A percentile compares a stretch with the other conserved stretches of the same genome.
These are phyloP conservation scores for Fusarium subglutinans DNA, from an alignment of 2,329 filamentous ascomycete species.

Conservation along the genomic window DNA sequence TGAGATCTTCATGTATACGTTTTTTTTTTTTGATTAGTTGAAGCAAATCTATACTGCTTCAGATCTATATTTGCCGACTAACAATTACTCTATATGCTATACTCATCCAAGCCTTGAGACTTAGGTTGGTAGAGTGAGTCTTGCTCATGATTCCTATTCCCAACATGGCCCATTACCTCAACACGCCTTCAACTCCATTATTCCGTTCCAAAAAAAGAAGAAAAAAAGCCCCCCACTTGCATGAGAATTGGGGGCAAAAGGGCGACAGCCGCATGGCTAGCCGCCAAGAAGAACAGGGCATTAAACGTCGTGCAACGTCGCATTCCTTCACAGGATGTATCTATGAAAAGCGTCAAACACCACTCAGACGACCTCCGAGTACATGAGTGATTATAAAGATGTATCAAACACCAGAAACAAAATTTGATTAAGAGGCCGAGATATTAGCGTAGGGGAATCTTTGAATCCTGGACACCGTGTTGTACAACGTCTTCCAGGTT, in stretches of 20 bases:
- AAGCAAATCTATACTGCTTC: slow-evolving; percentile 30
- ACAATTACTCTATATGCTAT: slow-evolving; percentile 36
- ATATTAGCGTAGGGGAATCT: slow-evolving; percentile 72
- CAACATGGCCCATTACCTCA: slow-evolving; percentile 26
- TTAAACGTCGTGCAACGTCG: slow-evolving; percentile 36
- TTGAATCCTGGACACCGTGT: slow-evolving; percentile 78
- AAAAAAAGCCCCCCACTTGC: background rate
- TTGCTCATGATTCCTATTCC: slow-evolving; percentile 38
- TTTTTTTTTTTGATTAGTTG: slow-evolving; percentile 28
- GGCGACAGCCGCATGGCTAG: slow-evolving; percentile 13
- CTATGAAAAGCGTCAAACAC: slow-evolving; percentile 40
- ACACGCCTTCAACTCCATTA: slow-evolving; percentile 37
- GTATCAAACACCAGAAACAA: slow-evolving; percentile 41
- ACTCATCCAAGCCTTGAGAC: slow-evolving; percentile 14
- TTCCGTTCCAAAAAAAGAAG: slow-evolving; percentile 13
- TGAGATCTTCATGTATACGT: slow-evolving; percentile 8
- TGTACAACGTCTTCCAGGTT: slow-evolving; percentile 82
- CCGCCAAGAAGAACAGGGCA: slow-evolving; percentile 22
- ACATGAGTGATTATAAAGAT: slow-evolving; percentile 25
- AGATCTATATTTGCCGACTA: slow-evolving; percentile 30
- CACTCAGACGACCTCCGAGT: slow-evolving; percentile 26
- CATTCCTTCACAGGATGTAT: slow-evolving; percentile 34
- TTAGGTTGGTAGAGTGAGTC: slow-evolving; percentile 18
- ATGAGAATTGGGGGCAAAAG: slow-evolving; percentile 16
- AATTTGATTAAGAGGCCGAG: slow-evolving; percentile 22